phyloP scores from a whole-genome alignment of 2,329 filamentous ascomycete genomes.

The Aspergillus fumigatus region DNA sequence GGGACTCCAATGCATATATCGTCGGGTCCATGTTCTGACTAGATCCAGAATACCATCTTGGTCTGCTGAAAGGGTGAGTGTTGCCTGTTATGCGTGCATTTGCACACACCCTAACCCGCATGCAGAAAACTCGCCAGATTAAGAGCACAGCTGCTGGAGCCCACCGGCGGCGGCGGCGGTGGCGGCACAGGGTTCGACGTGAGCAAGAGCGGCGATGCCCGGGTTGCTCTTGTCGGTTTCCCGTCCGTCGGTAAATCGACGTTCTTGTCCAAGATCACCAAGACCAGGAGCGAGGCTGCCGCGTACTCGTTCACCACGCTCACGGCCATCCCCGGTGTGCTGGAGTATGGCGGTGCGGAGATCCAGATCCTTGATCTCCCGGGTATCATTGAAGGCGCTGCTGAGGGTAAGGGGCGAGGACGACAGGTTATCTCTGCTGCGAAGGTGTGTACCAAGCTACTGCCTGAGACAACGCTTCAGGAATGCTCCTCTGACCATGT shows the following conservation, averaged over 20 bases:
- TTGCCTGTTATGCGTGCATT: neutral
- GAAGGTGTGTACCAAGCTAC: conserved; percentile 50
- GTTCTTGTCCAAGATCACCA: conserved; percentile 97
- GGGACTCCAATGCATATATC: conserved; percentile 36
- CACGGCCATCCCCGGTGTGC: conserved; percentile 92
- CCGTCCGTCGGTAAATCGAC: conserved; percentile 98
- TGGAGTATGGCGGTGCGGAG: conserved; percentile 96
- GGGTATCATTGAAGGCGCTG: conserved; percentile 94
- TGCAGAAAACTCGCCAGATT: conserved; percentile 91
- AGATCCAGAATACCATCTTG: conserved; percentile 86
- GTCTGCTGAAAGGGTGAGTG: conserved; percentile 84
- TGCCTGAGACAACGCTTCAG: neutral
- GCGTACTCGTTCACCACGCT: conserved; percentile 97
- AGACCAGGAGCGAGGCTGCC: conserved; percentile 92
- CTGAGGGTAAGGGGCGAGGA: conserved; percentile 92
- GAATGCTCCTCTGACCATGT: neutral
- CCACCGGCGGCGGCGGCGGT: conserved; percentile 72
- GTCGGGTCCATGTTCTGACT: conserved; percentile 5
- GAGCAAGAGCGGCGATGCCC: conserved; percentile 91
- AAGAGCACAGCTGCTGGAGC: conserved; percentile 89
- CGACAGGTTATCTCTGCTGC: conserved; percentile 95
- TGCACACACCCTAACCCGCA: conserved; percentile 20
- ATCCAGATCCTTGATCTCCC: conserved; percentile 97
- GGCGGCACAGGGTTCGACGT: conserved; percentile 83
- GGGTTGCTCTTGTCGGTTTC: conserved; percentile 97